These are phyloP conservation scores for Populus tomentosa DNA, from an alignment of 441 rosid genomes.

Conservation along the genomic window DNA sequence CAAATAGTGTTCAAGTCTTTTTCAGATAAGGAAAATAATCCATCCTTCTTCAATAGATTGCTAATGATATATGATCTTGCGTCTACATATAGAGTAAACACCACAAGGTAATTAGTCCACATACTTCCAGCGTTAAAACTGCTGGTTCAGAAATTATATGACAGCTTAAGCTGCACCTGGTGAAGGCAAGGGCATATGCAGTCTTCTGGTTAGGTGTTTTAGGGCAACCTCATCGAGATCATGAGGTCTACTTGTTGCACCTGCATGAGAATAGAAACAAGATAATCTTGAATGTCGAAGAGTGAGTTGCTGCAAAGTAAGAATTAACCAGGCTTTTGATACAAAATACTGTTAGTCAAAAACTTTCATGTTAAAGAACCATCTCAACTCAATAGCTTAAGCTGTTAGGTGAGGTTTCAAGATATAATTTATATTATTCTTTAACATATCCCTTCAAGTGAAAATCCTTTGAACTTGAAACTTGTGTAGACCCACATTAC, in stretches of 20 bases:
- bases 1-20: conserved; percentile 67
- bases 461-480: too few species aligned
- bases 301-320: too few species aligned
- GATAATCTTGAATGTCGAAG: too few species aligned
- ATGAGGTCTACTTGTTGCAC: conserved; percentile 97
- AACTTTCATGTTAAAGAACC: neutral
- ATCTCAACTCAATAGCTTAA: too few species aligned
- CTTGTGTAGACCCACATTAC: too few species aligned
- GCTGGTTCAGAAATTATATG: too few species aligned
- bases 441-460: too few species aligned
- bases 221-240: conserved; percentile 97
- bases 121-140: too few species aligned
- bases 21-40: conserved; percentile 62
- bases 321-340: too few species aligned
- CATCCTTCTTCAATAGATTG: conserved; percentile 84
- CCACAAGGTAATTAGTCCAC: neutral
- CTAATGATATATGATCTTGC: conserved; percentile 88
- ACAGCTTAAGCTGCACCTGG: conserved; percentile 43
- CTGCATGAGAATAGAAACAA: conserved; percentile 28
- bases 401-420: too few species aligned
- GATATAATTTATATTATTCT: too few species aligned
- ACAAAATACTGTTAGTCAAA: too few species aligned
- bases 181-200: conserved; percentile 91
- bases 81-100: conserved; percentile 42
- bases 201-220: conserved; percentile 85